A percentile compares a stretch with the other conserved stretches of the same genome.
These are phyloP conservation scores for Vitis hybrid DNA, from an alignment of 177 flowering plant genomes.

Conservation along the genomic window DNA sequence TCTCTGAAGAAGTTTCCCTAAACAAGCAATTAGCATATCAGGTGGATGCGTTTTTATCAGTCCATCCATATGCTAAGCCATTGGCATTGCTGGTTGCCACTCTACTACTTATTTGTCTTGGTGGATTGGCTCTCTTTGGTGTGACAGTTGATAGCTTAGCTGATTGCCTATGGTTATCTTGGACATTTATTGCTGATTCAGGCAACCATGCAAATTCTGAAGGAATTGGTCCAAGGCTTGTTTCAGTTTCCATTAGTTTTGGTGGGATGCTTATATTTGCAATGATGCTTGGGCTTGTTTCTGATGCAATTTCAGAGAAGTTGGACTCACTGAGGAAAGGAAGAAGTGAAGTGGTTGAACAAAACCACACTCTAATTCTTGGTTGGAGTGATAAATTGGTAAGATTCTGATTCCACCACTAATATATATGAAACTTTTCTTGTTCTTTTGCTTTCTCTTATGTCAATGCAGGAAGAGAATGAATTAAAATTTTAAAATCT, in stretches of 20 bases:
- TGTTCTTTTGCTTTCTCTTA: neutral
- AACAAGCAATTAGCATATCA: conserved; percentile 62
- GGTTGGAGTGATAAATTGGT: conserved; percentile 92
- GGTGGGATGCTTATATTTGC: conserved; percentile 94
- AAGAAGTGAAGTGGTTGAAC: conserved; percentile 78
- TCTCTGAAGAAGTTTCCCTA: conserved; percentile 51
- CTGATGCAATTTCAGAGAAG: conserved; percentile 89
- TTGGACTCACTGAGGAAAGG: conserved; percentile 85
- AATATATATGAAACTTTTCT: neutral
- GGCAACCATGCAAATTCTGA: conserved; percentile 75
- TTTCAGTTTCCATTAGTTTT: conserved; percentile 76
- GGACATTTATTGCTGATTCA: conserved; percentile 76
- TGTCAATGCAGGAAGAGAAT: neutral
- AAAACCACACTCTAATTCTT: conserved; percentile 72
- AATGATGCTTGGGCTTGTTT: conserved; percentile 91
- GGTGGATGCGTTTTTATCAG: conserved; percentile 59
- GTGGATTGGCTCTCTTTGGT: conserved; percentile 78
- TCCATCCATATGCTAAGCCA: conserved; percentile 69
- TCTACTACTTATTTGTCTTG: conserved; percentile 61
- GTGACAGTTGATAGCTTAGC: conserved; percentile 72
- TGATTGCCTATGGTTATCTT: conserved; percentile 78
- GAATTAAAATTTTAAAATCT: too few relatives aligned
- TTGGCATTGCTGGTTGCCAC: conserved; percentile 68
- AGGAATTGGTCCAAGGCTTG: conserved; percentile 67
- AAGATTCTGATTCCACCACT: conserved; percentile 7